Percentiles rank a stretch among this genome's conserved stretches.
Conservation (phyloP, 2,329 filamentous ascomycete species). For the Colletotrichum paranaense region DNA sequence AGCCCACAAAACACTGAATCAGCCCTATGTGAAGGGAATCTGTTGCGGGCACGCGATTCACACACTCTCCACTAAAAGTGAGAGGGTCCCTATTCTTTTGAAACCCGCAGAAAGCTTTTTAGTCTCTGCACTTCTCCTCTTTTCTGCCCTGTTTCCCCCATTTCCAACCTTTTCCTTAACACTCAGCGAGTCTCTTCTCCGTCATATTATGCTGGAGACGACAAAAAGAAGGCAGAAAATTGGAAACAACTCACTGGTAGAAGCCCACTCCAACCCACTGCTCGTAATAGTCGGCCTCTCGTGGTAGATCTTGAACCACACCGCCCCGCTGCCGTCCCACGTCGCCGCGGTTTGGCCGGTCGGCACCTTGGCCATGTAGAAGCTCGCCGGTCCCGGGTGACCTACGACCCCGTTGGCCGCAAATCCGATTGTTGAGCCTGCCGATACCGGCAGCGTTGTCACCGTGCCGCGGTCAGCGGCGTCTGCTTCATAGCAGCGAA, state of each 20-base stretch:
- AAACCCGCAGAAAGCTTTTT: not conserved
- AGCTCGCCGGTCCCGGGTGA: constrained; percentile 51
- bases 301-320: constrained; percentile 53
- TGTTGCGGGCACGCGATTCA: not conserved
- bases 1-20: constrained; percentile 15
- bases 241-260: constrained; percentile 42
- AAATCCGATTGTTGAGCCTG: constrained; percentile 47
- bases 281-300: constrained; percentile 49
- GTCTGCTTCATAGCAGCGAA: constrained; percentile 46
- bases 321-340: constrained; percentile 46
- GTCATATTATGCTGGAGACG: not conserved
- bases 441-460: constrained; percentile 31
- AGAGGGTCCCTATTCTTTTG: not conserved
- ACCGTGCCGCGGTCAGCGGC: constrained; percentile 23
- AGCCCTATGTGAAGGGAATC: constrained; percentile 7
- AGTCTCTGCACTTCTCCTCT: not conserved
- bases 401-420: constrained; percentile 49
- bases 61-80: constrained; percentile 1
- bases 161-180: not conserved
- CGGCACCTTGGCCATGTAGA: constrained; percentile 51
- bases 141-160: not conserved
- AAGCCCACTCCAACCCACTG: constrained; percentile 52
- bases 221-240: constrained; percentile 15
- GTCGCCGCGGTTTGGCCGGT: constrained; percentile 44
- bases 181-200: too few relatives aligned